These are phyloP conservation scores for Exophiala mesophila DNA, from an alignment of 2,329 filamentous ascomycete genomes.

Conservation along the genomic window DNA sequence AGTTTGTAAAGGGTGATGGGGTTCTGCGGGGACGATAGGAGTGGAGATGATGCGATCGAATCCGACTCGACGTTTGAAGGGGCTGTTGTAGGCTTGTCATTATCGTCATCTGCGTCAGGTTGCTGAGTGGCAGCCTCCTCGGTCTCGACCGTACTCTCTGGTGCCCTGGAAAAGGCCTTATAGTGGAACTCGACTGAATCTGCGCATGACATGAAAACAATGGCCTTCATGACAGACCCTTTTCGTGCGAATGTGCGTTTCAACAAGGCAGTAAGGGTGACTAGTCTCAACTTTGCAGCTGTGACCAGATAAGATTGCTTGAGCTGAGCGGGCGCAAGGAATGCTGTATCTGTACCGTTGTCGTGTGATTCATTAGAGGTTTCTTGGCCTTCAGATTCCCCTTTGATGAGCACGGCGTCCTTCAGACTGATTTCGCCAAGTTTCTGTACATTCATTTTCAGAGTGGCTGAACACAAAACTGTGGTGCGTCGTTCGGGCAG, in stretches of 20 bases:
- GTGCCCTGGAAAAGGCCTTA: conserved; percentile 61
- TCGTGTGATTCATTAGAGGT: conserved; percentile 45
- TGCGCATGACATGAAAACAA: conserved; percentile 93
- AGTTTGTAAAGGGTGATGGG: conserved; percentile 77
- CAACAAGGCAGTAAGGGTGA: conserved; percentile 77
- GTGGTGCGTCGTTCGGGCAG: conserved; percentile 73
- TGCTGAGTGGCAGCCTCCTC: conserved; percentile 12
- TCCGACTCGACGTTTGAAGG: conserved; percentile 9
- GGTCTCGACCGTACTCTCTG: conserved; percentile 27
- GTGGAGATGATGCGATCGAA: conserved; percentile 65
- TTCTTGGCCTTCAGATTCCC: conserved; percentile 54
- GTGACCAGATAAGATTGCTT: conserved; percentile 88
- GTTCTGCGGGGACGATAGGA: conserved; percentile 71
- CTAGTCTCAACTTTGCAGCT: conserved; percentile 82
- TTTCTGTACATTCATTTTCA: conserved; percentile 96
- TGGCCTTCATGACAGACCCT: conserved; percentile 92
- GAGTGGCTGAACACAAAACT: conserved; percentile 88
- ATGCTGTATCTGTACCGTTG: conserved; percentile 49
- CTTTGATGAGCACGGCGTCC: conserved; percentile 81
- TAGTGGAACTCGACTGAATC: conserved; percentile 98
- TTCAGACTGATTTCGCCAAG: conserved; percentile 92
- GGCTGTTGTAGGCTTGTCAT: conserved; percentile 2
- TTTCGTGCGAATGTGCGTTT: conserved; percentile 83
- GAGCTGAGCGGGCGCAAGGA: conserved; percentile 82
- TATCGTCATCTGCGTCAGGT: conserved; percentile 19